Conservation (phyloP, 1,284 basidiomycete species). For the Gomphus bonarii region DNA sequence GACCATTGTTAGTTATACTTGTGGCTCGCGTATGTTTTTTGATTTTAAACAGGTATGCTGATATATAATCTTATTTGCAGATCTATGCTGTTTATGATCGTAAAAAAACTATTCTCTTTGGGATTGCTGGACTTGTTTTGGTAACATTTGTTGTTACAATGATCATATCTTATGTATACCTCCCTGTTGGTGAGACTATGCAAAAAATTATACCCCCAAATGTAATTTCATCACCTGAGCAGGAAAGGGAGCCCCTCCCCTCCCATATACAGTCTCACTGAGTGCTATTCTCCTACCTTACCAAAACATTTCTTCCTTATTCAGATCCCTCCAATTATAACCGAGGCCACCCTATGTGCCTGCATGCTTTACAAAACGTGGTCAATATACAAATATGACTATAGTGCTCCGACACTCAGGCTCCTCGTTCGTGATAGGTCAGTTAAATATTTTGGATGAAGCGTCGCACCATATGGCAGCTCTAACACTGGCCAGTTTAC, state of each 20-base stretch:
- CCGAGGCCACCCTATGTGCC: background rate
- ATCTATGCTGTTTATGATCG: background rate
- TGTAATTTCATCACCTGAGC: background rate
- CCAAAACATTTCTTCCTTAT: background rate
- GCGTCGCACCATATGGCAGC: background rate
- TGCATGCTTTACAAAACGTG: background rate
- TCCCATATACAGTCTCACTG: background rate
- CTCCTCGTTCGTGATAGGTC: background rate
- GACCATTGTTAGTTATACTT: background rate
- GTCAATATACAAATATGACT: background rate
- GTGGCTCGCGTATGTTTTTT: background rate
- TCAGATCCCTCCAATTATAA: background rate
- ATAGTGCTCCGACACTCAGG: background rate
- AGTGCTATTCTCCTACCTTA: background rate
- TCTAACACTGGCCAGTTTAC: background rate
- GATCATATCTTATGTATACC: background rate
- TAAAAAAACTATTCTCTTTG: background rate
- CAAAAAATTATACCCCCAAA: background rate
- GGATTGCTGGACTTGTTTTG: background rate
- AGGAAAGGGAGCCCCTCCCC: background rate
- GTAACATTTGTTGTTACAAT: background rate
- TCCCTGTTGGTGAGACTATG: background rate
- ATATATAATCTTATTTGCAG: background rate
- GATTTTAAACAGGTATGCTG: background rate
- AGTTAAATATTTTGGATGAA: background rate